A percentile compares a stretch with the other conserved stretches of the same genome.
phyloP scores from a whole-genome alignment of 345 rosid species.

The Geranium rotundifolium region DNA sequence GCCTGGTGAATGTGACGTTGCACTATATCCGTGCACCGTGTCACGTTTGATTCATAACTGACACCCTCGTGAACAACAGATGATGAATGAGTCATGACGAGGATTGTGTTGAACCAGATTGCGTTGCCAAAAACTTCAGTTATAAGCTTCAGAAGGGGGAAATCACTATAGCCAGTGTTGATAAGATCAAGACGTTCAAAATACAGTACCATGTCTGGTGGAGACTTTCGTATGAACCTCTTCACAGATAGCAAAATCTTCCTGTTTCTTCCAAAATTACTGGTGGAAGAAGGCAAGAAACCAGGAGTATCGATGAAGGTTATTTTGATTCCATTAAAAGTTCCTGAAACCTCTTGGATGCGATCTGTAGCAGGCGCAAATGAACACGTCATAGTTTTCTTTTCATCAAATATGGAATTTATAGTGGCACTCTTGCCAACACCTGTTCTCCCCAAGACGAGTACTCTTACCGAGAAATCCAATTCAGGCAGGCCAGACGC shows the following conservation, averaged over 20 bases:
- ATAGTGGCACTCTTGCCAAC: slow-evolving; percentile 97
- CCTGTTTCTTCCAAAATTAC: slow-evolving; percentile 55
- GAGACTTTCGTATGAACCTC: slow-evolving; percentile 57
- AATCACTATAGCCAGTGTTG: slow-evolving; percentile 49
- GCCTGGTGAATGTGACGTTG: slow-evolving; percentile 69
- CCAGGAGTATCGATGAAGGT: slow-evolving; percentile 93
- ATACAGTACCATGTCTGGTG: slow-evolving; percentile 74
- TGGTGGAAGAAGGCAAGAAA: slow-evolving; percentile 41
- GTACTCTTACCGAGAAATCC: slow-evolving; percentile 59
- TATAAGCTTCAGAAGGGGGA: slow-evolving; percentile 67
- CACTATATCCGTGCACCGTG: slow-evolving; percentile 51
- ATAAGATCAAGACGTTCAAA: slow-evolving; percentile 73
- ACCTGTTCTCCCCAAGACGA: slow-evolving; percentile 83
- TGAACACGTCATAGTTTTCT: slow-evolving; percentile 57
- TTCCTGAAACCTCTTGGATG: slow-evolving; percentile 65
- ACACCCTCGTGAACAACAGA: slow-evolving; percentile 54
- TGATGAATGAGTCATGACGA: slow-evolving; percentile 83
- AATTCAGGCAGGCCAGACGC: slow-evolving; percentile 53
- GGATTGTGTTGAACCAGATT: slow-evolving; percentile 80
- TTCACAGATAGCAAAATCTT: slow-evolving; percentile 57
- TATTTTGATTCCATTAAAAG: slow-evolving; percentile 55
- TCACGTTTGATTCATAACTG: slow-evolving; percentile 62
- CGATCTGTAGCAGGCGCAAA: slow-evolving; percentile 57
- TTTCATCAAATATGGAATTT: slow-evolving; percentile 71
- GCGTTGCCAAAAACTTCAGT: slow-evolving; percentile 65